Evolutionary conservation across 2,329 filamentous ascomycete species (phyloP).

Genomic region (Shiraia bambusicola): DNA sequence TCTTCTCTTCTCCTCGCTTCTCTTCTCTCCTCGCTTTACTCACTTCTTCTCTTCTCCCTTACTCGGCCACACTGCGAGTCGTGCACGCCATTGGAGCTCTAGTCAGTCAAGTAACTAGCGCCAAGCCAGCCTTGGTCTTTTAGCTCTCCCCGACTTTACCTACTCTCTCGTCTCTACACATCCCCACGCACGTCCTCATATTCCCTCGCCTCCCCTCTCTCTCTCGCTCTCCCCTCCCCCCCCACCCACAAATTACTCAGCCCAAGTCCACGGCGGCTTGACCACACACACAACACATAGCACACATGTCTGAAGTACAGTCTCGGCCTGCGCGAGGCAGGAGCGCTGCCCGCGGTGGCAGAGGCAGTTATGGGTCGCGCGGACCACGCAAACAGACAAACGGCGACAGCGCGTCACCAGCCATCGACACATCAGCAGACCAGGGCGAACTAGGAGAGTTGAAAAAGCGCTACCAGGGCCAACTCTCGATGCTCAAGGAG

Average conservation of each 20-base stretch:
- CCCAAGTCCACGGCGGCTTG: constrained; percentile 26
- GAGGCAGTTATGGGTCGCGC: constrained; percentile 65
- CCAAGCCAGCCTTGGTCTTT: constrained; percentile 37
- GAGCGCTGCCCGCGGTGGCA: constrained; percentile 84
- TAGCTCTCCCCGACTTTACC: constrained; percentile 35
- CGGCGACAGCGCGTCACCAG: constrained; percentile 65
- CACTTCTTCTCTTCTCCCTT: constrained; percentile 2
- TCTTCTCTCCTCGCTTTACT: constrained; percentile 9
- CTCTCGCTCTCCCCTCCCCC: no score
- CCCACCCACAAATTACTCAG: constrained; percentile 24
- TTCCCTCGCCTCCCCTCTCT: no score
- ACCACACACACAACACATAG: constrained; percentile 46
- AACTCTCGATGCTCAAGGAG: constrained; percentile 81
- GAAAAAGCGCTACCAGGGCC: constrained; percentile 82
- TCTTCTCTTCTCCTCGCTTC: no score
- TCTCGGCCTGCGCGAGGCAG: constrained; percentile 85
- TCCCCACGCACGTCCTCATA: constrained; percentile 28
- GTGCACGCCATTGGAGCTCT: constrained; percentile 16
- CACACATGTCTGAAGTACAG: constrained; percentile 90
- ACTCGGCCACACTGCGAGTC: constrained; percentile 21
- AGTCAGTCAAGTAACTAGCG: no score
- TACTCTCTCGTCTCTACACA: constrained; percentile 38
- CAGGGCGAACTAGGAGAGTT: constrained; percentile 89
- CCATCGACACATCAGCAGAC: constrained; percentile 68
- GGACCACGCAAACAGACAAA: constrained; percentile 60